phyloP scores from a whole-genome alignment of 83 land plant genomes.

The Picea mariana region DNA sequence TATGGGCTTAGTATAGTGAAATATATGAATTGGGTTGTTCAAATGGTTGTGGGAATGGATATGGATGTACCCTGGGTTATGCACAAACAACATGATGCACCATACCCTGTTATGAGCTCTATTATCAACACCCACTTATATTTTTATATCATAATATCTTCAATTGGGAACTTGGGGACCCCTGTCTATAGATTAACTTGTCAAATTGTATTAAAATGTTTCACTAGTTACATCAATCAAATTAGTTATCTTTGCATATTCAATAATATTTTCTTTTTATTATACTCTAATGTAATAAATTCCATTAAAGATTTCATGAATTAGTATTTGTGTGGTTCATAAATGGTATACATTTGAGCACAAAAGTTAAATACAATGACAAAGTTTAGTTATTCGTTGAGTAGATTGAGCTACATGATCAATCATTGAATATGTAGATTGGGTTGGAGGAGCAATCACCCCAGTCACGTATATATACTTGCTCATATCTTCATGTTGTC shows the following conservation, averaged over 20 bases:
- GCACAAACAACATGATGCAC: constrained; percentile 96
- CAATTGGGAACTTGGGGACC: neutral
- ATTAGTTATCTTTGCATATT: neutral
- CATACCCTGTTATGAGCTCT: constrained; percentile 45
- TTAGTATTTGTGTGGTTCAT: too few relatives aligned
- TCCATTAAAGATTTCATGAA: too few relatives aligned
- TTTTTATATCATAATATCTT: neutral
- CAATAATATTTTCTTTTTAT: too few relatives aligned
- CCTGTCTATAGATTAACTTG: neutral
- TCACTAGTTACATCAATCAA: neutral
- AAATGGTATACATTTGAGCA: too few relatives aligned
- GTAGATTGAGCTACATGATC: too few relatives aligned
- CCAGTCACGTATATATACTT: too few relatives aligned
- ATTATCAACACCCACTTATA: neutral
- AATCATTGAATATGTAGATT: too few relatives aligned
- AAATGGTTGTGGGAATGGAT: constrained; percentile 74
- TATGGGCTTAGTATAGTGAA: neutral
- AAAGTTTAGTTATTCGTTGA: too few relatives aligned
- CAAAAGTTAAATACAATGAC: too few relatives aligned
- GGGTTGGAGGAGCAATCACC: too few relatives aligned
- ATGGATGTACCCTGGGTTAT: constrained; percentile 92
- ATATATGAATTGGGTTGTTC: constrained; percentile 62
- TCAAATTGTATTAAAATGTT: neutral
- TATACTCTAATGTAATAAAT: too few relatives aligned
- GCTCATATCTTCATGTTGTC: too few relatives aligned